Conservation (phyloP, 2,329 filamentous ascomycete species). For the Bipolaris gigantea region DNA sequence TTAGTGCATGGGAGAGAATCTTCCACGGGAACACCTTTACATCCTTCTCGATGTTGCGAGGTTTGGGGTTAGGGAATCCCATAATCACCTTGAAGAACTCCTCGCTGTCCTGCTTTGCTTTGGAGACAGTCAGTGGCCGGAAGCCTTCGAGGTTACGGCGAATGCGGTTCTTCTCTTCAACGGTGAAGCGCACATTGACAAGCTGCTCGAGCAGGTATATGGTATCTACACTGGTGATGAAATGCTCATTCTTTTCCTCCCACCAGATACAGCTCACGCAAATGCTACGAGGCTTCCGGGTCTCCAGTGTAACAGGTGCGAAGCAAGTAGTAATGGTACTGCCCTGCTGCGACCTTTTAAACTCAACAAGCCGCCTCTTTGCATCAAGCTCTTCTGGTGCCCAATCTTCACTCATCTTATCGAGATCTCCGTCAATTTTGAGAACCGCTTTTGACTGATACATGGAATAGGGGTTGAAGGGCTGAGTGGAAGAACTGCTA, state of each 20-base stretch:
- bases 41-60: slow-evolving; percentile 97
- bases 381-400: slow-evolving; percentile 76
- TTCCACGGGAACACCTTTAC: slow-evolving; percentile 99
- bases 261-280: slow-evolving; percentile 98
- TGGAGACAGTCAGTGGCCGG: slow-evolving; percentile 88
- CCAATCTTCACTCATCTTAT: slow-evolving; percentile 83
- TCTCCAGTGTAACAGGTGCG: slow-evolving; percentile 74
- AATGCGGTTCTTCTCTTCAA: slow-evolving; percentile 98
- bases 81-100: slow-evolving; percentile 99
- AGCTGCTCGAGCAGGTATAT: slow-evolving; percentile 93
- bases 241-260: slow-evolving; percentile 88
- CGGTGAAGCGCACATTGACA: slow-evolving; percentile 82
- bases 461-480: slow-evolving; percentile 74
- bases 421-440: slow-evolving; percentile 82
- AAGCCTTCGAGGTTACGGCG: slow-evolving; percentile 94
- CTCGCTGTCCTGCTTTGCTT: slow-evolving; percentile 87
- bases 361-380: slow-evolving; percentile 83
- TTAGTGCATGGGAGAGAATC: slow-evolving; percentile 79
- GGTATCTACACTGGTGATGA: slow-evolving; percentile 94
- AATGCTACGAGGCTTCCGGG: slow-evolving; percentile 80
- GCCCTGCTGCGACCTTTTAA: slow-evolving; percentile 78
- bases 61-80: slow-evolving; percentile 93
- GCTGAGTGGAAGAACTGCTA: slow-evolving; percentile 49
- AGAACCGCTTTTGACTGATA: slow-evolving; percentile 80
- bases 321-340: slow-evolving; percentile 82